A percentile compares a stretch with the other conserved stretches of the same genome.
Conservation (phyloP, 2,329 filamentous ascomycete genomes). For the Didymella segeticola region DNA sequence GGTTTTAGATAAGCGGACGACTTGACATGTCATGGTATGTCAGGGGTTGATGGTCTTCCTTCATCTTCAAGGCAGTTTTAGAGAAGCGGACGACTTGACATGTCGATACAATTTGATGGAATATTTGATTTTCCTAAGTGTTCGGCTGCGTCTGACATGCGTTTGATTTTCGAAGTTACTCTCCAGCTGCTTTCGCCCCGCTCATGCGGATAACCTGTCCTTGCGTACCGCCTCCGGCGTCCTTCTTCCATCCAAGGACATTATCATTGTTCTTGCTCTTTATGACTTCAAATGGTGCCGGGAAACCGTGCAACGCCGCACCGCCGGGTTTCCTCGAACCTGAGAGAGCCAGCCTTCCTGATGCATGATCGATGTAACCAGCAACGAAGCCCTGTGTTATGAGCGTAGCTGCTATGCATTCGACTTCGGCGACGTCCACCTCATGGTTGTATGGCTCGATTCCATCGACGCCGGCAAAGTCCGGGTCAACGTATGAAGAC, state of each 20-base stretch:
- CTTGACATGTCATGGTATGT: too few species aligned
- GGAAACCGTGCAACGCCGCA: slow-evolving; percentile 75
- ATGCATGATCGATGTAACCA: slow-evolving; percentile 82
- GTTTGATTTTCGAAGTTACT: slow-evolving; percentile 19
- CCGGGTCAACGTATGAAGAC: slow-evolving; percentile 52
- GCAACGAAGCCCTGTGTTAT: slow-evolving; percentile 81
- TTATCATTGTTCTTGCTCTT: slow-evolving; percentile 65
- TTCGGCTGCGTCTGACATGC: not conserved
- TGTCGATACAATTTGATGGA: not conserved
- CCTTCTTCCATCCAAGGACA: slow-evolving; percentile 77
- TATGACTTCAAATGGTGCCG: slow-evolving; percentile 73
- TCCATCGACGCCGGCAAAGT: slow-evolving; percentile 51
- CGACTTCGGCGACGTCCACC: slow-evolving; percentile 70
- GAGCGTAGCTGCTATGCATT: slow-evolving; percentile 77
- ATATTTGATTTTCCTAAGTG: not conserved
- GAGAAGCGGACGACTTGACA: not conserved
- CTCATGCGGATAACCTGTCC: slow-evolving; percentile 65
- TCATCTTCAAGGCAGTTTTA: too few species aligned
- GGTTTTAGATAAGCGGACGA: too few species aligned
- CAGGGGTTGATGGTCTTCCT: too few species aligned
- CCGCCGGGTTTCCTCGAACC: slow-evolving; percentile 66
- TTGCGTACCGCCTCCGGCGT: slow-evolving; percentile 30
- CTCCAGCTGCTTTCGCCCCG: slow-evolving; percentile 58
- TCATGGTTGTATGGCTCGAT: slow-evolving; percentile 40
- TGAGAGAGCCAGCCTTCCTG: slow-evolving; percentile 79